phyloP scores from a whole-genome alignment of 1,139 yeast species.

The Debaryomyces sp. region DNA sequence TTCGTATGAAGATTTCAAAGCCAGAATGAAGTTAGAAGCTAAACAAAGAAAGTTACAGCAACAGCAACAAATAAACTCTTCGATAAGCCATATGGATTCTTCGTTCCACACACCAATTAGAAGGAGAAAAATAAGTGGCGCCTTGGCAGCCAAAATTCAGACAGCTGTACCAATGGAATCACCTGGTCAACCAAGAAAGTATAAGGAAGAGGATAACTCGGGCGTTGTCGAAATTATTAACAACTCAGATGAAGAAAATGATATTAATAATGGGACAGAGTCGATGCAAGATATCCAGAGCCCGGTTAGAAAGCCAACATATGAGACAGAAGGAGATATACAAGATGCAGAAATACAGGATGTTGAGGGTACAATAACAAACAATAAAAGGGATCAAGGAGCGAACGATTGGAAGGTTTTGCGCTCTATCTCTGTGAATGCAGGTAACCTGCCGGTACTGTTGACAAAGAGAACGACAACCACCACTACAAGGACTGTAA shows the following conservation, averaged over 20 bases:
- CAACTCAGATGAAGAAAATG: slow-evolving; percentile 44
- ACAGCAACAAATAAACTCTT: slow-evolving; percentile 33
- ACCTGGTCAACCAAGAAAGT: slow-evolving; percentile 96
- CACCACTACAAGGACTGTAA: slow-evolving; percentile 50
- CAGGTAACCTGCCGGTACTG: slow-evolving; percentile 37
- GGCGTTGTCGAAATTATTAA: slow-evolving; percentile 33
- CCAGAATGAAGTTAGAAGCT: slow-evolving; percentile 49
- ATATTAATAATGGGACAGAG: slow-evolving; percentile 11
- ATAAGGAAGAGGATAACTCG: slow-evolving; percentile 35
- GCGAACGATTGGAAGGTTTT: slow-evolving; percentile 43
- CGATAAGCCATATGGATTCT: slow-evolving; percentile 39
- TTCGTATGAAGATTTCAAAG: slow-evolving; percentile 54
- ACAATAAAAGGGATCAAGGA: slow-evolving; percentile 13
- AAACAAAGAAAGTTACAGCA: slow-evolving; percentile 44
- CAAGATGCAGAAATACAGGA: slow-evolving; percentile 17
- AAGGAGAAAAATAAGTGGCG: slow-evolving; percentile 70
- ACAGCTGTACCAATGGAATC: slow-evolving; percentile 88
- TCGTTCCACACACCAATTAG: slow-evolving; percentile 72
- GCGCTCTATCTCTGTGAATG: slow-evolving; percentile 44
- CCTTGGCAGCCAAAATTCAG: slow-evolving; percentile 65
- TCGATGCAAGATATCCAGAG: slow-evolving; percentile 31
- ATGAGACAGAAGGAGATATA: slow-evolving; percentile 16
- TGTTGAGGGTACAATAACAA: slow-evolving; percentile 14
- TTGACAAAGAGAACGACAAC: slow-evolving; percentile 53
- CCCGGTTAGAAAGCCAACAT: slow-evolving; percentile 20